phyloP scores from a whole-genome alignment of 2,329 filamentous ascomycete genomes.

The Sporothrix globosa region DNA sequence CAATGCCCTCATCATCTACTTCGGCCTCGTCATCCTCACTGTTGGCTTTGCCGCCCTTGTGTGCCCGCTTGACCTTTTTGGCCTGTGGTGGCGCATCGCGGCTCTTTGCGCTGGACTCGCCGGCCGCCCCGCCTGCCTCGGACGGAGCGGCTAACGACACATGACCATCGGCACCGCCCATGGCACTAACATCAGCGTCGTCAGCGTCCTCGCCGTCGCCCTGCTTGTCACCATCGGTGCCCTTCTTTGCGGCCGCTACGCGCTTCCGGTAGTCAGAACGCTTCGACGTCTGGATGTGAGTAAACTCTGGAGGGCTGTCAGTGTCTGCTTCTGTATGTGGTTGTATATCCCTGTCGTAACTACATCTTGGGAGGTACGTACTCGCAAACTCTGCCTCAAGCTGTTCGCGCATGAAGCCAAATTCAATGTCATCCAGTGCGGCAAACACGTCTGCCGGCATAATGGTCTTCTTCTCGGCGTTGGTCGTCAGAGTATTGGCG shows the following conservation, averaged over 20 bases:
- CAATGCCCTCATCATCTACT: slow-evolving; percentile 44
- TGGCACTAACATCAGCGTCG: slow-evolving; percentile 32
- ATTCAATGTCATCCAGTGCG: slow-evolving; percentile 76
- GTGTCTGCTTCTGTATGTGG: not conserved
- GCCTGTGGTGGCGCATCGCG: slow-evolving; percentile 40
- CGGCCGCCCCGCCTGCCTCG: slow-evolving; percentile 31
- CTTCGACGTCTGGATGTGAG: slow-evolving; percentile 72
- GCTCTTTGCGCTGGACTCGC: slow-evolving; percentile 33
- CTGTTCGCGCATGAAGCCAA: slow-evolving; percentile 68
- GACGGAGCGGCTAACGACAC: slow-evolving; percentile 32
- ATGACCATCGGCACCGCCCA: not conserved
- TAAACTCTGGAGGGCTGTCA: slow-evolving; percentile 60
- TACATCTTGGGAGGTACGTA: slow-evolving; percentile 47
- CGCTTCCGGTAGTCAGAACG: slow-evolving; percentile 73
- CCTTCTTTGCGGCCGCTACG: slow-evolving; percentile 65
- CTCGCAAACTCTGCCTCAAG: slow-evolving; percentile 77
- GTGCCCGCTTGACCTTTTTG: slow-evolving; percentile 48
- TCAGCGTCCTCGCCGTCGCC: slow-evolving; percentile 37
- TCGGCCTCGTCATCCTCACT: slow-evolving; percentile 50
- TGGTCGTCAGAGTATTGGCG: slow-evolving; percentile 70
- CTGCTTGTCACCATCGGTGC: slow-evolving; percentile 39
- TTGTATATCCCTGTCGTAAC: not conserved
- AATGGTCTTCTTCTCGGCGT: slow-evolving; percentile 76
- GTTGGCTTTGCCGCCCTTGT: slow-evolving; percentile 44
- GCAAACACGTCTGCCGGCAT: slow-evolving; percentile 74